A percentile compares a stretch with the other conserved stretches of the same genome.
Evolutionary conservation across 2,329 filamentous ascomycete species (phyloP).

Genomic region (Orbilia javanica): DNA sequence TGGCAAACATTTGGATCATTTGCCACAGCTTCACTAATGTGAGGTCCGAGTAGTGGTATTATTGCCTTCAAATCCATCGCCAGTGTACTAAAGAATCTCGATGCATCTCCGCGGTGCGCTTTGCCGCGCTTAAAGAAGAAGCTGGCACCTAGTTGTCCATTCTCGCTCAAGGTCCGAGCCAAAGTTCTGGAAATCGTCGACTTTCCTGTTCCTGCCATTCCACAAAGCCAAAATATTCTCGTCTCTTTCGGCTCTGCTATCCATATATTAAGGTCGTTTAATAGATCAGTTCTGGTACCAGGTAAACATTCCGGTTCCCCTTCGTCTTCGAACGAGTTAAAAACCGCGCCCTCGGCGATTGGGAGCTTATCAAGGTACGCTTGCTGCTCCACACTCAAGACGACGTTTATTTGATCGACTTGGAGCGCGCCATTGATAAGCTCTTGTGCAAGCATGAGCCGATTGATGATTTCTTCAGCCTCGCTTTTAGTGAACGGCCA

Average conservation of each 20-base stretch:
- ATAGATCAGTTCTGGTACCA: constrained; percentile 60
- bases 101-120: constrained; percentile 64
- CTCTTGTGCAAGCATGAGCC: constrained; percentile 1
- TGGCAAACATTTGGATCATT: background rate
- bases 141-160: constrained; percentile 63
- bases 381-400: constrained; percentile 33
- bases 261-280: constrained; percentile 56
- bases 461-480: constrained; percentile 14
- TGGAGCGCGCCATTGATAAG: constrained; percentile 12
- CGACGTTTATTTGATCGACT: constrained; percentile 25
- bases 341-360: constrained; percentile 58
- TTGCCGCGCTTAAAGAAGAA: constrained; percentile 69
- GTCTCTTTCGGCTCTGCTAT: background rate
- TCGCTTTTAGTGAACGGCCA: constrained; percentile 39
- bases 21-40: constrained; percentile 31
- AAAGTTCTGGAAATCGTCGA: constrained; percentile 65
- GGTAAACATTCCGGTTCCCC: constrained; percentile 59
- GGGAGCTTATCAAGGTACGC: constrained; percentile 18
- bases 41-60: constrained; percentile 62
- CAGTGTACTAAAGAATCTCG: constrained; percentile 66
- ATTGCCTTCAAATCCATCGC: constrained; percentile 63
- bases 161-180: constrained; percentile 59
- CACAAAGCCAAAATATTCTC: constrained; percentile 63
- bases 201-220: constrained; percentile 60
- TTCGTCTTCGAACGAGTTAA: constrained; percentile 59